A percentile compares a stretch with the other conserved stretches of the same genome.
Conservation (phyloP, 2,329 filamentous ascomycete genomes). For the Berkeleyomyces rouxiae region DNA sequence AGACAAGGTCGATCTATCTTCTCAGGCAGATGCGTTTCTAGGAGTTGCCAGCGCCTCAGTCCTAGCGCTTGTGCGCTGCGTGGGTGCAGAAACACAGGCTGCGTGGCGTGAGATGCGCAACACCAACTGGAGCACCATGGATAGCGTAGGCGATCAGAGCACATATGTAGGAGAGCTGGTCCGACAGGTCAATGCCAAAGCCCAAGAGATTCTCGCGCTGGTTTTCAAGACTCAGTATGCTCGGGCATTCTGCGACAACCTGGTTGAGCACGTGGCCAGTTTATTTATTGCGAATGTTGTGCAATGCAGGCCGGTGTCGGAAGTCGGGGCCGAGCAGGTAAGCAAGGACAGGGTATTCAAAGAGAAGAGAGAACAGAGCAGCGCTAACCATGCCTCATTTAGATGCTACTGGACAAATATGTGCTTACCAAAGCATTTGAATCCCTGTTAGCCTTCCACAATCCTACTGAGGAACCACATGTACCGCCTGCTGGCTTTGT, state of each 20-base stretch:
- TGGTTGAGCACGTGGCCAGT: slow-evolving; percentile 74
- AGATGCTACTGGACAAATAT: slow-evolving; percentile 95
- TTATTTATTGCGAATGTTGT: slow-evolving; percentile 73
- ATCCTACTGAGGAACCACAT: slow-evolving; percentile 19
- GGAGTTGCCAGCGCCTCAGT: slow-evolving; percentile 83
- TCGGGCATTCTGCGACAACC: slow-evolving; percentile 82
- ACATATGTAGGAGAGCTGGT: slow-evolving; percentile 76
- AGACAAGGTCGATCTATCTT: slow-evolving; percentile 69
- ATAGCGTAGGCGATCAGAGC: slow-evolving; percentile 84
- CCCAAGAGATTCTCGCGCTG: slow-evolving; percentile 57
- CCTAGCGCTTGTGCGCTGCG: slow-evolving; percentile 63
- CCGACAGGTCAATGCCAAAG: slow-evolving; percentile 51
- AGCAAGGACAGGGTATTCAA: slow-evolving; percentile 11
- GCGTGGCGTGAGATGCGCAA: slow-evolving; percentile 96
- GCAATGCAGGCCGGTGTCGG: slow-evolving; percentile 76
- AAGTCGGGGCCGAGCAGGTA: slow-evolving; percentile 85
- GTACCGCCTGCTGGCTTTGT: slow-evolving; percentile 46
- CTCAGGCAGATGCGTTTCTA: slow-evolving; percentile 87
- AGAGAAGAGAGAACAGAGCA: background rate
- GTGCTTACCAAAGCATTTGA: slow-evolving; percentile 67
- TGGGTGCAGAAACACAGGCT: slow-evolving; percentile 67
- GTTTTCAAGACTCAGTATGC: slow-evolving; percentile 88
- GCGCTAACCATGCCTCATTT: slow-evolving; percentile 16
- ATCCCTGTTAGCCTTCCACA: slow-evolving; percentile 48
- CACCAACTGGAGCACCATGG: slow-evolving; percentile 86